Conservation (phyloP, 768 basidiomycete genomes). For the Phallus indusiatus region DNA sequence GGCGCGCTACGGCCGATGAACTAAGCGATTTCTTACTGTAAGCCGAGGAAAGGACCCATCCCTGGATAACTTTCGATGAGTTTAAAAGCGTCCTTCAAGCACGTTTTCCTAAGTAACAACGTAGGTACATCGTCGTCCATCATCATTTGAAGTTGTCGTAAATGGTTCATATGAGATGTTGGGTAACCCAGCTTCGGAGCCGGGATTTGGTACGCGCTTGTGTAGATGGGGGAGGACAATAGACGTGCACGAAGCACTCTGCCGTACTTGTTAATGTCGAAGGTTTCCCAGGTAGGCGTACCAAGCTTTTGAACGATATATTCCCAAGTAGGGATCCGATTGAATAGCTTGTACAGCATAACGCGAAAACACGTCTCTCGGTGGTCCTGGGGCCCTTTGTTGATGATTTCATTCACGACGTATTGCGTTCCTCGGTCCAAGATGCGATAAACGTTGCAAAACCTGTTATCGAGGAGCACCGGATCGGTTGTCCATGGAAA, state of each 20-base stretch:
- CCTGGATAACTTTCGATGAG: conserved; percentile 44
- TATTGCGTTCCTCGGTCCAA: conserved; percentile 64
- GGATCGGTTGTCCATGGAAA: conserved; percentile 52
- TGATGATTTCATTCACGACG: conserved; percentile 57
- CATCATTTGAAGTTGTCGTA: conserved; percentile 39
- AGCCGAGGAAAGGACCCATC: conserved; percentile 67
- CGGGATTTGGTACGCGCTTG: conserved; percentile 63
- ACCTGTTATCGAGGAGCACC: conserved; percentile 44
- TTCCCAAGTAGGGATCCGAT: conserved; percentile 65
- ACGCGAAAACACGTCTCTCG: conserved; percentile 65
- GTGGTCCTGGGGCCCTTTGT: conserved; percentile 51
- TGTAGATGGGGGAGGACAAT: conserved; percentile 45
- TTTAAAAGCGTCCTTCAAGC: conserved; percentile 56
- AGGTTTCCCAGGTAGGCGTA: conserved; percentile 51
- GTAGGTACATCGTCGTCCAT: conserved; percentile 46
- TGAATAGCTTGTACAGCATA: conserved; percentile 62
- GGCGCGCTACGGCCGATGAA: neutral
- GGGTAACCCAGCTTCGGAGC: conserved; percentile 44
- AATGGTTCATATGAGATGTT: conserved; percentile 48
- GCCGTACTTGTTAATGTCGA: conserved; percentile 42
- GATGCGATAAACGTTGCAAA: conserved; percentile 71
- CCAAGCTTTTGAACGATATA: conserved; percentile 42
- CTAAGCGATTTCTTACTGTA: conserved; percentile 50
- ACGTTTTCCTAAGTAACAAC: conserved; percentile 38
- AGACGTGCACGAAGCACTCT: conserved; percentile 38